These are phyloP conservation scores for Psilocybe tampanensis DNA, from an alignment of 768 basidiomycete genomes.

Conservation along the genomic window DNA sequence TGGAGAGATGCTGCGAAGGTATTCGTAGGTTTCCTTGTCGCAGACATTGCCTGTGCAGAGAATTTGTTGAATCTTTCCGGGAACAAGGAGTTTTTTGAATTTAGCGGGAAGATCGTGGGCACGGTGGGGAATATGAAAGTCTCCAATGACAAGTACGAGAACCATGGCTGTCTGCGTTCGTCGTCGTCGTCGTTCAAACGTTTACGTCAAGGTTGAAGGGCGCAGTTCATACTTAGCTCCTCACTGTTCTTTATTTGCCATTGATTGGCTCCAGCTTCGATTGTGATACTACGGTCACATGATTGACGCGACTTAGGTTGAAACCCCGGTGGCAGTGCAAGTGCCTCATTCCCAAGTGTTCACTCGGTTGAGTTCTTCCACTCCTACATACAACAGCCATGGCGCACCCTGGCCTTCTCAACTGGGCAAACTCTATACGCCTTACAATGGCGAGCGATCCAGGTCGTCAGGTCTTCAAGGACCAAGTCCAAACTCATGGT, in stretches of 20 bases:
- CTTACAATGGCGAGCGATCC: conserved; percentile 73
- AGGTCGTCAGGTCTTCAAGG: conserved; percentile 68
- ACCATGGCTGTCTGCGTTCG: conserved; percentile 52
- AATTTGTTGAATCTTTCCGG: conserved; percentile 98
- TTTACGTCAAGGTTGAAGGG: too few relatives aligned
- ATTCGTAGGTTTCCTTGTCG: conserved; percentile 97
- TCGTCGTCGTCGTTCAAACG: too few relatives aligned
- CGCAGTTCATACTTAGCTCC: too few relatives aligned
- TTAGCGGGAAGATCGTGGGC: conserved; percentile 90
- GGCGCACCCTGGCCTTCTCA: conserved; percentile 55
- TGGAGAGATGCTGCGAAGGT: conserved; percentile 89
- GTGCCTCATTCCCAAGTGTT: too few relatives aligned
- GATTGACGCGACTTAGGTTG: conserved; percentile 16
- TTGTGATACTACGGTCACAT: conserved; percentile 25
- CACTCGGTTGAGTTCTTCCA: not conserved
- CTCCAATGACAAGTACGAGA: conserved; percentile 95
- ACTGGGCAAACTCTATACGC: conserved; percentile 72
- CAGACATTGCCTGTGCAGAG: conserved; percentile 97
- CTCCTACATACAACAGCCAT: conserved; percentile 16
- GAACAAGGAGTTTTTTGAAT: conserved; percentile 95
- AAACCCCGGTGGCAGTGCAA: not conserved
- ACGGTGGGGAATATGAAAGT: conserved; percentile 94
- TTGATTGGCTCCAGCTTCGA: too few relatives aligned
- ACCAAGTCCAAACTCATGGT: conserved; percentile 74
- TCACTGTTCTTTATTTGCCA: too few relatives aligned